Evolutionary conservation across 2,329 filamentous ascomycete genomes (phyloP), one percentile per base, ranked within the genome.

Genomic region (Penicillium aurantiogriseum): DNA sequence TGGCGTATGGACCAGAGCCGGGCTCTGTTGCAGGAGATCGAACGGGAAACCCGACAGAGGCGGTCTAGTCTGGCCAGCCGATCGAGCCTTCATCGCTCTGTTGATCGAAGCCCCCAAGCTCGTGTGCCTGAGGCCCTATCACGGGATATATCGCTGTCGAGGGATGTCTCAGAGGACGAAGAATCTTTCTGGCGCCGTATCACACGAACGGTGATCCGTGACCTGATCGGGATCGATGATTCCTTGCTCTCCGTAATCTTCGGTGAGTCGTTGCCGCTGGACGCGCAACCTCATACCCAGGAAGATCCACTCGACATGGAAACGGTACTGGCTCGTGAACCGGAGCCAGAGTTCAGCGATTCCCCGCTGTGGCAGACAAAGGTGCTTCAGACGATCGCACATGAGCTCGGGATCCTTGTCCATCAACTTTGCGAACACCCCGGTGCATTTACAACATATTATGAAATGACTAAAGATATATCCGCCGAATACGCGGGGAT

Each of bases 1-100:
- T 99, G 94, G 94, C 85, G 92, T 55, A 77, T 95, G 69, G 93
- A 97, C 69, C 92, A 99, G 72, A 96, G 92, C 73, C 85, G 85
- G 57, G 86, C 91, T 11, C 79, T 99, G 29, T 74, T 97, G 35
- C 90, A 96, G 55, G 91, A 97, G 74, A 92, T 97, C 47, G 90
- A 95, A 74, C 88, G 85, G 60, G 91, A 96, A 75, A 96, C 92
- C 4, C 81, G 85, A 54, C 82, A 89, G 57, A 84, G 89, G 57
- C 83, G 74, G 50, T 68, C 65, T 33, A 71, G 69, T 55, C 69
- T 64, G 45, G 58, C 50, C 38, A 72, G 68, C 43, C 59, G 59
- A 25, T 57, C 66, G 13, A 67, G 58, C 17, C 57, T 65, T 27
- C 67, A 61, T 2, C 51, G 61, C 15, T 63, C 64, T 10, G 45